Evolutionary conservation across 2,329 filamentous ascomycete genomes (phyloP).

Genomic region (Trichothecium roseum): DNA sequence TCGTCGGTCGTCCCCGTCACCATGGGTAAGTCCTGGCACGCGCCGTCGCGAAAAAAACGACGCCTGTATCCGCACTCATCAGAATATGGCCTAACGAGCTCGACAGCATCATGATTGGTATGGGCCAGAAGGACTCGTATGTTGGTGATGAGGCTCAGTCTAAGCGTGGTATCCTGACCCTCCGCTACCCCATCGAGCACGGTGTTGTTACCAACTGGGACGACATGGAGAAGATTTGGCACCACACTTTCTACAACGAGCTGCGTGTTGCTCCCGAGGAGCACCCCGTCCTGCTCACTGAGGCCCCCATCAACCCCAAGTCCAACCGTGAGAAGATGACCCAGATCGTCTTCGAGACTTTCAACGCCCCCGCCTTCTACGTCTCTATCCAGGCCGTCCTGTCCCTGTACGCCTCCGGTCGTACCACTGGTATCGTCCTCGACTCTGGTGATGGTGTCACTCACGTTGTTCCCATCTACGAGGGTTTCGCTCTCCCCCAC

Average conservation of each 20-base stretch:
- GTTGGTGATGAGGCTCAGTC: conserved; percentile 99
- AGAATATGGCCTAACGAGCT: conserved; percentile 10
- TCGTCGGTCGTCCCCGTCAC: conserved; percentile 98
- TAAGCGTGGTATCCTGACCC: conserved; percentile 99
- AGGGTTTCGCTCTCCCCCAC: conserved; percentile 99
- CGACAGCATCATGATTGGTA: conserved; percentile 98
- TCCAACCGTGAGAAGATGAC: conserved; percentile 99
- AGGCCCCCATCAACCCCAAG: conserved; percentile 99
- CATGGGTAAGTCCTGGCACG: conserved; percentile 71
- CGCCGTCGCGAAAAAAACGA: not conserved
- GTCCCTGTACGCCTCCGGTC: conserved; percentile 98
- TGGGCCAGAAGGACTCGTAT: conserved; percentile 99
- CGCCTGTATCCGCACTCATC: conserved; percentile 14
- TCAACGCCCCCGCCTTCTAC: conserved; percentile 99
- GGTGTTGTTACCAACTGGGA: conserved; percentile 99
- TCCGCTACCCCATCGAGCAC: conserved; percentile 99
- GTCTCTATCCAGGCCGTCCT: conserved; percentile 99
- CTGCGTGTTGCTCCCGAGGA: conserved; percentile 99
- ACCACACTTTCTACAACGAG: conserved; percentile 99
- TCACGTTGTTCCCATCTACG: conserved; percentile 99
- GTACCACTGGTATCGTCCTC: conserved; percentile 99
- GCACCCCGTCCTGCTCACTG: conserved; percentile 97
- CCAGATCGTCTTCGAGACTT: conserved; percentile 99
- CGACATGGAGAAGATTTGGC: conserved; percentile 99
- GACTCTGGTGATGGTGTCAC: conserved; percentile 99